A percentile compares a stretch with the other conserved stretches of the same genome.
These are phyloP conservation scores for Acer campestre DNA, from an alignment of 345 rosid genomes.

Conservation along the genomic window DNA sequence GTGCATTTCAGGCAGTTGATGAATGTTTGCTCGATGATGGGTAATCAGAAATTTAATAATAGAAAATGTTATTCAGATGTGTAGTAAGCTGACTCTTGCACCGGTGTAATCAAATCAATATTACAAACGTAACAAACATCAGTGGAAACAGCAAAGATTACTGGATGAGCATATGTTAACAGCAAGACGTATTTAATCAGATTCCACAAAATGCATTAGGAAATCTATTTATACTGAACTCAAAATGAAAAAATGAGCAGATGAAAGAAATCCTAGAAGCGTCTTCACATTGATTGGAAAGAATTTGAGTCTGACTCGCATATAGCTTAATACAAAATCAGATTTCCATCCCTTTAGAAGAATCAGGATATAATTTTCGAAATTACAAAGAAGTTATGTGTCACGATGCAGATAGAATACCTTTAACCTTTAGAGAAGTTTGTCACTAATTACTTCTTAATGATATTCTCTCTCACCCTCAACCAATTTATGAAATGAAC, in stretches of 20 bases:
- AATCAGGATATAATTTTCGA: neutral
- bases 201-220: conserved; percentile 3
- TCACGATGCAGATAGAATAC: neutral
- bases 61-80: neutral
- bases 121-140: neutral
- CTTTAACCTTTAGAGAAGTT: neutral
- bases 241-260: neutral
- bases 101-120: neutral
- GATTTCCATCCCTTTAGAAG: neutral
- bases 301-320: neutral
- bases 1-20: neutral
- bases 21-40: neutral
- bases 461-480: neutral
- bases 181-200: neutral
- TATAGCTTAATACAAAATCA: neutral
- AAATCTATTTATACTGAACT: neutral
- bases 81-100: neutral
- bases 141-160: neutral
- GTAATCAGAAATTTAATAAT: neutral
- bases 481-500: neutral
- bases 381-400: neutral
- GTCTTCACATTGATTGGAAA: neutral
- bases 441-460: too few species aligned
- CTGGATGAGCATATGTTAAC: neutral
- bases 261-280: neutral